phyloP scores from a whole-genome alignment of 345 rosid genomes.

The Cardamine resedifolia region DNA sequence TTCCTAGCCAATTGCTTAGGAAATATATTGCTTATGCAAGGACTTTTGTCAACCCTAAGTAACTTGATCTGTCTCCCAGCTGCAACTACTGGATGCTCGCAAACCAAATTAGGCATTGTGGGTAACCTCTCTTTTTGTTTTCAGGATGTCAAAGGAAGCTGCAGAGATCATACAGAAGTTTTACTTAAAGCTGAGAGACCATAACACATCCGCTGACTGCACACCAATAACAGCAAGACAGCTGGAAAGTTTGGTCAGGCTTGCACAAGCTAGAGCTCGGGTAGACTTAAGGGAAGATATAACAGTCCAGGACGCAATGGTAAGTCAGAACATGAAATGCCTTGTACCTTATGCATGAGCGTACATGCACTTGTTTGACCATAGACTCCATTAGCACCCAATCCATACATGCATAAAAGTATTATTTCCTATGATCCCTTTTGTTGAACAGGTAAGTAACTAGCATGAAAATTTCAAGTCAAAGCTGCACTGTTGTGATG shows the following conservation, averaged over 20 bases:
- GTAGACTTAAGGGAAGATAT: slow-evolving; percentile 90
- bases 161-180: slow-evolving; percentile 85
- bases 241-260: slow-evolving; percentile 89
- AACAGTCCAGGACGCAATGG: slow-evolving; percentile 87
- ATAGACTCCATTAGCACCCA: neutral
- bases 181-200: slow-evolving; percentile 86
- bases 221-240: slow-evolving; percentile 98
- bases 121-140: slow-evolving; percentile 26
- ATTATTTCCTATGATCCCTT: neutral
- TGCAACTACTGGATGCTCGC: slow-evolving; percentile 3
- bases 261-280: slow-evolving; percentile 94
- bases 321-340: slow-evolving; percentile 32
- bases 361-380: slow-evolving; percentile 17
- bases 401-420: neutral
- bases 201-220: slow-evolving; percentile 80
- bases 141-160: slow-evolving; percentile 87
- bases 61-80: slow-evolving; percentile 31
- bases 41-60: slow-evolving; percentile 83
- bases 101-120: slow-evolving; percentile 16
- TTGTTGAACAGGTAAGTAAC: too few species aligned
- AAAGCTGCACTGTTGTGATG: slow-evolving; percentile 12
- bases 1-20: slow-evolving; percentile 84
- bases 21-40: slow-evolving; percentile 92
- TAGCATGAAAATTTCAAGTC: neutral
- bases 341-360: neutral